Evolutionary conservation across 805 yeast species (phyloP).

Genomic region (Metschnikowia bowlesiae): DNA sequence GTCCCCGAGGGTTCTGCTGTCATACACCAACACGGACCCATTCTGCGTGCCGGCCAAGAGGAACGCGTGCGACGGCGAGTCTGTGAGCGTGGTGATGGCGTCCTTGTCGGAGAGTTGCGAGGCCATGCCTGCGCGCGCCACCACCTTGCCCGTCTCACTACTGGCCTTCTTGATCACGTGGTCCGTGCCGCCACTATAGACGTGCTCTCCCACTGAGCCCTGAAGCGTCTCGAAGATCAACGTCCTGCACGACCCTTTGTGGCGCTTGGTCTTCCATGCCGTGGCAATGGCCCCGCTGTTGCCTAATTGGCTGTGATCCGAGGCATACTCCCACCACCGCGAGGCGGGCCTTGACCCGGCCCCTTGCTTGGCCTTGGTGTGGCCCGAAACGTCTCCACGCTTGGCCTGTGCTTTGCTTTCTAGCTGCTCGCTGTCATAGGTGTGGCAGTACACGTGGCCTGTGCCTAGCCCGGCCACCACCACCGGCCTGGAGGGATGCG

Average conservation of each 20-base stretch:
- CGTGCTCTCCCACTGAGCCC: conserved; percentile 40
- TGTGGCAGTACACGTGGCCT: conserved; percentile 64
- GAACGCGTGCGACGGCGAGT: conserved; percentile 45
- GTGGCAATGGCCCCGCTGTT: conserved; percentile 29
- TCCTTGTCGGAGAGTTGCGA: conserved; percentile 23
- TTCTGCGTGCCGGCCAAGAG: conserved; percentile 62
- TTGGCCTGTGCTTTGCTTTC: conserved; percentile 27
- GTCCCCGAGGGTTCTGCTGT: conserved; percentile 46
- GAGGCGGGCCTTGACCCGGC: conserved; percentile 20
- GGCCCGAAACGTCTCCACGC: conserved; percentile 20
- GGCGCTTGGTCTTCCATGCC: conserved; percentile 85
- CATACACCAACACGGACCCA: conserved; percentile 63
- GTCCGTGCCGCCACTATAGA: conserved; percentile 78
- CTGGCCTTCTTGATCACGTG: conserved; percentile 70
- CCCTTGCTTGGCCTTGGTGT: conserved; percentile 18
- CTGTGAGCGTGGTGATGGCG: conserved; percentile 40
- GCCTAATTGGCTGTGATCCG: conserved; percentile 22
- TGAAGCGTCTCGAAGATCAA: conserved; percentile 57
- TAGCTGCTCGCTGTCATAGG: conserved; percentile 50
- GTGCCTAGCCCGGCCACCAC: conserved; percentile 73
- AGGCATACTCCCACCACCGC: conserved; percentile 45
- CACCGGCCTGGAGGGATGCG: conserved; percentile 70
- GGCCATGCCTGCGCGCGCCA: conserved; percentile 42
- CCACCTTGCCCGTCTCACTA: conserved; percentile 70
- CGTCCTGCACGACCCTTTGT: conserved; percentile 81